Base-by-base conservation (phyloP, 805 yeast species). In the Sugiyamaella mastotermitis region DNA sequence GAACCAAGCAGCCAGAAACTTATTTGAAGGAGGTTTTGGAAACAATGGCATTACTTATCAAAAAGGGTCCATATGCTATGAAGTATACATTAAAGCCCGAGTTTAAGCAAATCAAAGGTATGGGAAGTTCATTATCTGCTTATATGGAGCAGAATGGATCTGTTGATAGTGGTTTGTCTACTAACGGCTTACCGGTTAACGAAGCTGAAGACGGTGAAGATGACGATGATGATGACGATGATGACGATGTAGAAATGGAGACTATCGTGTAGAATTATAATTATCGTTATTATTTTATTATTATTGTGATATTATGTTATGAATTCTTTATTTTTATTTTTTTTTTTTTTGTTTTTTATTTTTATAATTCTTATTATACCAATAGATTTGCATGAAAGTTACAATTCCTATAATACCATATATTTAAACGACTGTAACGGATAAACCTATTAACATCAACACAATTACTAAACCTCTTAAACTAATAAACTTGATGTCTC, bases 31-130 rank as follows among this genome's bases (percentile, higher is more conserved):
- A 88, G 57, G 83, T 92, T 41, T 66, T 92, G 34, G 98, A 90
- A 45, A 76, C 82, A 33, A 85, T 92, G 54, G 97, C 97, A 1
- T 72, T 76, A 22, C 71, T 92, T 55, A 88, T 84, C 52, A 87
- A 90, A 58, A 86, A 86, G 57, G 98, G 98, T 11, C 96, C 98
- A 1, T 90, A 90, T 58, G 94, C 97, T 1, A 72, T 87, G 57
- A 88, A 84, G 62, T 92, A 88, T 62, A 80, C 87, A 42, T 68
- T 92, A 55, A 84, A 83, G 63, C 92, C 86, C 13, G 97, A 92
- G 62, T 92, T 83, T 62, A 85, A 80, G 65, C 78, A 76, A 51
- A 69, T 85, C 54, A 71, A 69, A 55, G 94, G 51, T 13, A 37
- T 40, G 32, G 46, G 41, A 5, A 31, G 46, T 18, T 43, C 51